Percentiles rank a stretch among this genome's conserved stretches.
phyloP scores from a whole-genome alignment of 73 alveolate species.

The Tetrahymena borealis region DNA sequence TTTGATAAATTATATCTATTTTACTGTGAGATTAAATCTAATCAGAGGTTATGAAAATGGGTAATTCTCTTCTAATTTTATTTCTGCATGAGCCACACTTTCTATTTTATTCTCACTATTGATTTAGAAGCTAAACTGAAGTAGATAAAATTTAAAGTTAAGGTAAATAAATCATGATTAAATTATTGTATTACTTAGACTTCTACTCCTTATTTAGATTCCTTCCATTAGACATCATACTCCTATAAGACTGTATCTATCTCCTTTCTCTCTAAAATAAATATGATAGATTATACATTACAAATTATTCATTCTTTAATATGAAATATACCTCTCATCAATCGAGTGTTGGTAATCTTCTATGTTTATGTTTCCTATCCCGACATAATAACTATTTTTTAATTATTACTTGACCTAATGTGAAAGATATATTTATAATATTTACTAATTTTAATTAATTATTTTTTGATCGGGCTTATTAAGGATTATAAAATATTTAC shows the following conservation, averaged over 20 bases:
- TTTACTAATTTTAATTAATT: not conserved
- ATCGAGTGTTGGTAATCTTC: not conserved
- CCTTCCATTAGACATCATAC: not conserved
- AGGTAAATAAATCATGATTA: not conserved
- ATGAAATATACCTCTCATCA: not conserved
- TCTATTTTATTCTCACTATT: not conserved
- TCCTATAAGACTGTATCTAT: not conserved
- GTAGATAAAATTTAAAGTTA: not conserved
- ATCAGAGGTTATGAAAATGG: not conserved
- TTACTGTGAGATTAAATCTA: not conserved
- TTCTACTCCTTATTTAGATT: not conserved
- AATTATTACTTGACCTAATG: too few species aligned
- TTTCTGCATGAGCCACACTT: not conserved
- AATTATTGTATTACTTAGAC: not conserved
- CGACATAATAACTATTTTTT: not conserved
- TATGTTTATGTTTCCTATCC: not conserved
- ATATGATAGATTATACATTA: not conserved
- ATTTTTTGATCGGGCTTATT: not conserved
- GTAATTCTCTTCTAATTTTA: not conserved
- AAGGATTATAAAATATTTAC: not conserved
- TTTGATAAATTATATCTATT: not conserved
- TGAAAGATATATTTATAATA: not conserved
- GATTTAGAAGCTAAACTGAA: not conserved
- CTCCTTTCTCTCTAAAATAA: not conserved
- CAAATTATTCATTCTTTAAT: not conserved